Conservation (phyloP, 208 protist species). For the Strigomonas culicis region DNA sequence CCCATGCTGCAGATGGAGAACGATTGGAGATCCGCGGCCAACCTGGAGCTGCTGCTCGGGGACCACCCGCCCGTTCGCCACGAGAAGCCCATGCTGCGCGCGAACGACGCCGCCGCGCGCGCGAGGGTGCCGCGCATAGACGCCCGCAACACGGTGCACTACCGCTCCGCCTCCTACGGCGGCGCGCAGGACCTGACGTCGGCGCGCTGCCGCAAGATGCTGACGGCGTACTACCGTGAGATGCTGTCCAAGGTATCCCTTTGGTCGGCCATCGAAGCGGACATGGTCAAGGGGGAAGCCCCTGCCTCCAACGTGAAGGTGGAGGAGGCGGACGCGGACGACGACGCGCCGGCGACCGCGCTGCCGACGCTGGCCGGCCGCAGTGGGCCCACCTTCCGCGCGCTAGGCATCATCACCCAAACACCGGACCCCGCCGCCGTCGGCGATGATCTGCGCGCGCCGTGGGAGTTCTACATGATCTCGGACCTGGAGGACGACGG, state of each 20-base stretch:
- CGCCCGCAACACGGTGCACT: slow-evolving; percentile 64
- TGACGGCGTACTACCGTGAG: slow-evolving; percentile 67
- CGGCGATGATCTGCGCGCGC: slow-evolving; percentile 29
- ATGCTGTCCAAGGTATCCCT: slow-evolving; percentile 60
- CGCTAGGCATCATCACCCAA: slow-evolving; percentile 76
- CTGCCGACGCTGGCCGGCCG: not conserved
- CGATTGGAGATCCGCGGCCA: slow-evolving; percentile 60
- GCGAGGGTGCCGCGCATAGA: slow-evolving; percentile 22
- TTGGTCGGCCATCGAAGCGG: slow-evolving; percentile 12
- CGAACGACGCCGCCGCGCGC: not conserved
- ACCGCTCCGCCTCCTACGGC: slow-evolving; percentile 68
- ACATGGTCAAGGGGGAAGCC: slow-evolving; percentile 17
- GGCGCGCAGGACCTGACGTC: slow-evolving; percentile 48
- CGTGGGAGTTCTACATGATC: slow-evolving; percentile 85
- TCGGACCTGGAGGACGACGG: slow-evolving; percentile 59
- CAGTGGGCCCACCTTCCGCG: slow-evolving; percentile 25
- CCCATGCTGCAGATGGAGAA: slow-evolving; percentile 15
- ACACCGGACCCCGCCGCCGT: slow-evolving; percentile 35
- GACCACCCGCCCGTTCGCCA: slow-evolving; percentile 49
- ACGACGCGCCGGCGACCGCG: not conserved
- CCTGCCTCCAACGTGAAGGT: not conserved
- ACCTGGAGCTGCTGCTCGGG: slow-evolving; percentile 51
- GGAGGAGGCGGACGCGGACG: slow-evolving; percentile 14
- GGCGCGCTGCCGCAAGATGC: slow-evolving; percentile 9
- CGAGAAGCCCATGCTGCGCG: slow-evolving; percentile 22